Percentiles rank a stretch among this genome's conserved stretches.
Evolutionary conservation across 108 stramenopile species (phyloP).

Genomic region (Cylindrotheca closterium): DNA sequence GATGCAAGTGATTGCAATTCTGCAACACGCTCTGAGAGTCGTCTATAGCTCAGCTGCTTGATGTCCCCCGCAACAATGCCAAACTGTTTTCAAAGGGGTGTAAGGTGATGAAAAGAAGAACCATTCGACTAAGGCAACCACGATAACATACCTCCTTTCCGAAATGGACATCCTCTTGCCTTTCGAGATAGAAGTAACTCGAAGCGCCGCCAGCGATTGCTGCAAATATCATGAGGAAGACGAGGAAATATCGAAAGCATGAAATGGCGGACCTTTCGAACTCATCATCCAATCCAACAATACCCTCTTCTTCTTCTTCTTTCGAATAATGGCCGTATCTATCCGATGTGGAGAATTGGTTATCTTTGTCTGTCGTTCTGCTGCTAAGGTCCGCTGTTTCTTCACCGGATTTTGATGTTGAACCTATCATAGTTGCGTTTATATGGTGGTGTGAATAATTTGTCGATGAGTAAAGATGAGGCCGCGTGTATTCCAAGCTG

Average conservation of each 20-base stretch:
- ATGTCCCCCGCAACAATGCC: slow-evolving; percentile 1
- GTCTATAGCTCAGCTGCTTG: neutral
- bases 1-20: slow-evolving; percentile 3
- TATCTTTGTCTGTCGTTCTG: too few species aligned
- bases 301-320: too few species aligned
- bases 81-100: slow-evolving; percentile 1
- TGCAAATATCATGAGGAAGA: slow-evolving; percentile 2
- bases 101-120: neutral
- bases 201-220: neutral
- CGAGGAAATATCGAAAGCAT: slow-evolving; percentile 6
- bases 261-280: slow-evolving; percentile 3
- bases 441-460: too few species aligned
- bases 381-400: too few species aligned
- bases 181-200: neutral
- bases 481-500: too few species aligned
- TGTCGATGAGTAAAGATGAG: too few species aligned
- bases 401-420: too few species aligned
- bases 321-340: too few species aligned
- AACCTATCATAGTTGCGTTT: too few species aligned
- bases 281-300: too few species aligned
- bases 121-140: neutral
- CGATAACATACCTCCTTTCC: neutral
- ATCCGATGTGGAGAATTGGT: too few species aligned
- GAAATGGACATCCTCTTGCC: neutral
- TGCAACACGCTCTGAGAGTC: neutral